Evolutionary conservation across 208 protist species (phyloP), one percentile per base, ranked within the genome.

Genomic region (Phytomonas serpens): DNA sequence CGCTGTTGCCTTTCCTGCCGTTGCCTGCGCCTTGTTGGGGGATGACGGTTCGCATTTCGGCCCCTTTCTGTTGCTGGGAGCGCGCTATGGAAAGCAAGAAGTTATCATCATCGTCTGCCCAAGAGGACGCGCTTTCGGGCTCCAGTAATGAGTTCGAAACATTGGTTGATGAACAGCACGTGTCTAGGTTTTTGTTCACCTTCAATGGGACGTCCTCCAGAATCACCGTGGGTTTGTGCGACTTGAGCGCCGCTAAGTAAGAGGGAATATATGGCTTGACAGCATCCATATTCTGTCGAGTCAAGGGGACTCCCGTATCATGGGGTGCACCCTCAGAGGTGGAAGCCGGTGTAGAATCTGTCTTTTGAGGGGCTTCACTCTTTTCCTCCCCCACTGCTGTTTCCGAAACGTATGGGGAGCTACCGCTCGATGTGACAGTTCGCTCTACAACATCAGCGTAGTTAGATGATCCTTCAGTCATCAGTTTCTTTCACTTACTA

Each of bases 91-190:
- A 75, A 40, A 80, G 74, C 23, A 87, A 66, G 70, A 87, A 87
- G 64, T 67, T 72, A 47, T 84, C 72, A 68, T 87, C 82, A 67
- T 87, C 82, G 64, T 87, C 82, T 4, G 77, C 82, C 82, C 82
- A 87, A 19, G 75, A 83, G 61, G 78, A 77, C 23, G 70, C 74
- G 61, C 72, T 79, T 67, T 86, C 76, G 19, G 69, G 69, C 30
- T 82, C 77, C 67, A 84, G 33, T n/a, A 73, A 73, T 10, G 78
- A 82, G 47, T 73, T 86, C 4, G 82, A 82, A 13, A 73, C 65
- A 10, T 77, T 78, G 30, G 73, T 80, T 29, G 65, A 34, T 32
- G 71, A 76, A 9, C 63, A 31, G 66, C 19, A 40, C 38, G 33
- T 51, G 11, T 42, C 62, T 23, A 61, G 64, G 30, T 37, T 23